These are phyloP conservation scores for Cubamyces lactineus DNA, from an alignment of 768 basidiomycete genomes.

Conservation along the genomic window DNA sequence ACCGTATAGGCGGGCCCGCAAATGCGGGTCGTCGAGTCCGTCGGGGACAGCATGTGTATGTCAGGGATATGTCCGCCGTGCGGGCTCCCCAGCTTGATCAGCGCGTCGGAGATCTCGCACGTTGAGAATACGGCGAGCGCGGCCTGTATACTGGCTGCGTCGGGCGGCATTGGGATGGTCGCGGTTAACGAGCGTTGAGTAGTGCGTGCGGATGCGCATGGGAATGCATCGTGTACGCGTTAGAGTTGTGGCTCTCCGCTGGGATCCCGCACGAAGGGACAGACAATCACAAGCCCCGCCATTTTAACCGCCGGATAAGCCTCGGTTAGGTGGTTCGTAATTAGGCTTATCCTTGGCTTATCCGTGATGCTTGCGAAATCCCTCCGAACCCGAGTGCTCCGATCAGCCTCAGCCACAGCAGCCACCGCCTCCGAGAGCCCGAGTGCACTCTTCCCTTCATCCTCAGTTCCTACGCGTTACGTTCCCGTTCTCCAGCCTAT, in stretches of 20 bases:
- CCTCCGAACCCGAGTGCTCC: not conserved
- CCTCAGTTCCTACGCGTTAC: not conserved
- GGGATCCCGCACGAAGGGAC: not conserved
- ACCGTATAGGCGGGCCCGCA: slow-evolving; percentile 90
- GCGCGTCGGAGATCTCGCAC: slow-evolving; percentile 88
- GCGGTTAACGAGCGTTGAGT: not conserved
- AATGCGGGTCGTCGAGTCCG: slow-evolving; percentile 43
- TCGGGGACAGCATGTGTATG: slow-evolving; percentile 59
- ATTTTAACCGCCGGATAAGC: not conserved
- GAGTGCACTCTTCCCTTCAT: not conserved
- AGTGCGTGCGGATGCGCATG: not conserved
- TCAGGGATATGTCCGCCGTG: slow-evolving; percentile 85
- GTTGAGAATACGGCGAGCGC: slow-evolving; percentile 54
- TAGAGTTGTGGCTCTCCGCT: not conserved
- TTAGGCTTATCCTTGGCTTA: not conserved
- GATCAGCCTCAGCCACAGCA: slow-evolving; percentile 14
- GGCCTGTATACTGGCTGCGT: slow-evolving; percentile 13
- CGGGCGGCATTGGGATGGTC: slow-evolving; percentile 28
- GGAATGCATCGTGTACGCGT: not conserved
- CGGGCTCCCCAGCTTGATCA: slow-evolving; percentile 73
- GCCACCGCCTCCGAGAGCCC: slow-evolving; percentile 8
- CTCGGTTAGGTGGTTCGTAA: not conserved
- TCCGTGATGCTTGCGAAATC: not conserved
- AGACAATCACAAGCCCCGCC: slow-evolving; percentile 4
- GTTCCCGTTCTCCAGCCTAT: not conserved